These are phyloP conservation scores for Colletotrichum sojae DNA, from an alignment of 2,329 filamentous ascomycete species.

Conservation along the genomic window DNA sequence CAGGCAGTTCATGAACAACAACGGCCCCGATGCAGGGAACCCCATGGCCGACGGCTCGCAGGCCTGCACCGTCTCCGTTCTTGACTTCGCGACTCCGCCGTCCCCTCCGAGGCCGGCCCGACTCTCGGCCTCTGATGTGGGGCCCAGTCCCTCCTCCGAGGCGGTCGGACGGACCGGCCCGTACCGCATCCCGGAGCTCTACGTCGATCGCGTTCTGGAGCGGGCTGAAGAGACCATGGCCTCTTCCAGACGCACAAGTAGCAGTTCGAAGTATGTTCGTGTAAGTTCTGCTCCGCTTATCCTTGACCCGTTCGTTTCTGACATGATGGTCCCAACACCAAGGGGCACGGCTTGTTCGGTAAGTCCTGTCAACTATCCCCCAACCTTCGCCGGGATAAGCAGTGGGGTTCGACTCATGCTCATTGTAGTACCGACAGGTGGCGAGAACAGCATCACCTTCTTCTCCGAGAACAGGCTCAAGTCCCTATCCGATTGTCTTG, in stretches of 20 bases:
- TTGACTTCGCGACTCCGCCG: constrained; percentile 25
- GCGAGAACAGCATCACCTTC: constrained; percentile 46
- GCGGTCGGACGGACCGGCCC: not conserved
- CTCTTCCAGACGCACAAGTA: constrained; percentile 5
- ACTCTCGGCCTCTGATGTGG: not conserved
- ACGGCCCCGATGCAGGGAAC: not conserved
- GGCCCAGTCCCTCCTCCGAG: not conserved
- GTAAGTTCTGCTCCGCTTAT: constrained; percentile 33
- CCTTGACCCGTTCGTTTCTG: not conserved
- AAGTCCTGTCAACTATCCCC: constrained; percentile 5
- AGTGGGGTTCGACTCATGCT: not conserved
- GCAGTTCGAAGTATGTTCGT: constrained; percentile 44
- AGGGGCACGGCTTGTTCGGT: constrained; percentile 50
- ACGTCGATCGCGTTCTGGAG: constrained; percentile 46
- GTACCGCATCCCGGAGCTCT: constrained; percentile 44
- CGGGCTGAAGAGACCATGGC: constrained; percentile 38
- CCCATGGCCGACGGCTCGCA: not conserved
- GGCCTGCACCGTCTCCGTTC: constrained; percentile 21
- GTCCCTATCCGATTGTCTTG: constrained; percentile 47
- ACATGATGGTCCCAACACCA: not conserved
- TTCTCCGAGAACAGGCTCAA: constrained; percentile 49
- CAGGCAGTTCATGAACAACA: constrained; percentile 34
- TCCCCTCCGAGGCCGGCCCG: constrained; percentile 3
- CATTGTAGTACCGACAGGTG: not conserved
- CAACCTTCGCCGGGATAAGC: no score